These are phyloP conservation scores for Cadophora sp. DNA, from an alignment of 2,329 filamentous ascomycete species.

Conservation along the genomic window DNA sequence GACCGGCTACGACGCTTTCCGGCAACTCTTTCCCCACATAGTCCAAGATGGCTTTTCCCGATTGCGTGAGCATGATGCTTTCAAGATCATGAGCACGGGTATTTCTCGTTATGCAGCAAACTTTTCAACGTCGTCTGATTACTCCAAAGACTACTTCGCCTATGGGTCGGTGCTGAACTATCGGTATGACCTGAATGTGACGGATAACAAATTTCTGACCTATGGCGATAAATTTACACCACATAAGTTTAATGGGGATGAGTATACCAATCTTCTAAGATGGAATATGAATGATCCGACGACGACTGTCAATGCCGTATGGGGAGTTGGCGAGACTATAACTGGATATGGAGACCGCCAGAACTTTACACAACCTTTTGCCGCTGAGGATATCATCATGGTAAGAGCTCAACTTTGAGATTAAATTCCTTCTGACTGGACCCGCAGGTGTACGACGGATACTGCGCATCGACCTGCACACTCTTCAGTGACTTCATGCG, in stretches of 20 bases:
- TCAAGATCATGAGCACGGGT: constrained; percentile 33
- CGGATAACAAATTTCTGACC: constrained; percentile 33
- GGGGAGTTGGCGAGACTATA: constrained; percentile 41
- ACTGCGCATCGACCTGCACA: constrained; percentile 65
- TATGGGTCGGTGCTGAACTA: constrained; percentile 35
- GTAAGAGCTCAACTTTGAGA: constrained; percentile 44
- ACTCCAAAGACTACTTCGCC: constrained; percentile 28
- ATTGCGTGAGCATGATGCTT: constrained; percentile 36
- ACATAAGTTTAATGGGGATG: constrained; percentile 30
- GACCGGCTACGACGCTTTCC: constrained; percentile 57
- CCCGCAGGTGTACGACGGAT: constrained; percentile 53
- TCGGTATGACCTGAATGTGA: constrained; percentile 36
- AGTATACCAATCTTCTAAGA: constrained; percentile 33
- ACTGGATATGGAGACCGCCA: constrained; percentile 44
- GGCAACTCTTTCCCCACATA: constrained; percentile 46
- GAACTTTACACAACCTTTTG: constrained; percentile 47
- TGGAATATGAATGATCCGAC: constrained; percentile 39
- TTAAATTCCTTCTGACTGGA: background rate
- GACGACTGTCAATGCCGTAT: constrained; percentile 33
- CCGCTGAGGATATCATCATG: constrained; percentile 50
- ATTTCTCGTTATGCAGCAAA: constrained; percentile 30
- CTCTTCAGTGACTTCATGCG: constrained; percentile 63
- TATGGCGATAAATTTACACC: constrained; percentile 37
- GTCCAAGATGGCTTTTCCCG: constrained; percentile 38
- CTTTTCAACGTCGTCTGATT: constrained; percentile 31